Evolutionary conservation across 2,329 filamentous ascomycete species (phyloP), one percentile per base, ranked within the genome.

Genomic region (Penicillium sp.): DNA sequence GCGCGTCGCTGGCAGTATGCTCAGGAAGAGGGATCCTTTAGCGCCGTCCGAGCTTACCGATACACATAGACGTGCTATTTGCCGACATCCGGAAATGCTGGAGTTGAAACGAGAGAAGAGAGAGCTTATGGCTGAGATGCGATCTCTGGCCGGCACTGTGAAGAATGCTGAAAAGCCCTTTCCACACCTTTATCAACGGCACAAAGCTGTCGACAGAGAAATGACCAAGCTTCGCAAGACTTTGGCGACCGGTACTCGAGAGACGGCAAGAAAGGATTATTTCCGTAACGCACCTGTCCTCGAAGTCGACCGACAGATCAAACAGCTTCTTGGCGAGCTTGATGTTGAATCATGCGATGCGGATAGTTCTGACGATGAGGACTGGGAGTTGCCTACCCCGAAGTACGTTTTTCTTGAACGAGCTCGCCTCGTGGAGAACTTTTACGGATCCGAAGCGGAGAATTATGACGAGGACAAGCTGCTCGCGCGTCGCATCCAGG

Each of bases 351-450:
- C 93, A 68, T 81, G 88, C 51, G 88, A 93, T 53, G 85, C 84
- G 29, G 82, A 92, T 53, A 81, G 78, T 25, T 92, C 95, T 62
- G 85, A 89, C 61, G 87, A 93, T 66, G 78, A 81, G 16, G 93
- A 91, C 75, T 96, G 90, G 89, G 87, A 92, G 29, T 31, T 67
- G 8, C 64, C 62, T 50, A 67, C 42, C 33, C 65, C 54, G 1
- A 37, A 62, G 3, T 67, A 71, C 13, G 14, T 68, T 8, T 71
- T 71, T 61, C 29, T 58, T 49, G 47, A 69, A 55, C 57, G 61
- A 46, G 65, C 57, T 11, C 59, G 59, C 37, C 64, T 70, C 10
- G 50, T 67, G 35, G 62, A 71, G 29, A 67, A 67, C 47, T 71
- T 68, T 56, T 69, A 71, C 33, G 54, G 64, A 2, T 55, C 63